Percentiles rank a stretch among this genome's conserved stretches.
These are phyloP conservation scores for Candida glaebosa DNA, from an alignment of 805 yeast species.

Conservation along the genomic window DNA sequence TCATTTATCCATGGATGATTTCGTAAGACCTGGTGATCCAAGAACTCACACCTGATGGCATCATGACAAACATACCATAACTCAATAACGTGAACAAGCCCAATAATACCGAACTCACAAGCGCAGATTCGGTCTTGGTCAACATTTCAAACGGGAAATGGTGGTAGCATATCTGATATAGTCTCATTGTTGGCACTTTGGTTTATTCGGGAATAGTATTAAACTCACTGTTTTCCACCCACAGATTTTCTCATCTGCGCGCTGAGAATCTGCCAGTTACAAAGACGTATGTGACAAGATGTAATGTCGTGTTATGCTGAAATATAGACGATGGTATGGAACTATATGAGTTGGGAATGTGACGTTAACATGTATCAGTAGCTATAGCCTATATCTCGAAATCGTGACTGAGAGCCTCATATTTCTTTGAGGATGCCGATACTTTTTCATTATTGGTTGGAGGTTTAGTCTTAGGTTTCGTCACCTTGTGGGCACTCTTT, in stretches of 20 bases:
- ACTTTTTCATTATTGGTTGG: background rate
- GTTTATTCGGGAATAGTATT: no score
- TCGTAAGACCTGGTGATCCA: conserved; percentile 29
- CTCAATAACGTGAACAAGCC: conserved; percentile 18
- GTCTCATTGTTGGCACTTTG: conserved; percentile 1
- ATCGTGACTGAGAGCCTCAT: conserved; percentile 11
- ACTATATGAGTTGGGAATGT: no score
- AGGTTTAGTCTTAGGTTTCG: background rate
- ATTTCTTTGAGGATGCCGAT: background rate
- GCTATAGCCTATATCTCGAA: conserved; percentile 11
- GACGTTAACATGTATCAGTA: no score
- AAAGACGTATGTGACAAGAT: no score
- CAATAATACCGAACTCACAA: conserved; percentile 9
- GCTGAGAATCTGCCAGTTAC: no score
- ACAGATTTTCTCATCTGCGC: no score
- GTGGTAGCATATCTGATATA: conserved; percentile 34
- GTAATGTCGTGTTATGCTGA: no score
- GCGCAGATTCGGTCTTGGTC: conserved; percentile 35
- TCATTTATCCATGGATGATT: conserved; percentile 37
- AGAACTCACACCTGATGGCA: conserved; percentile 25
- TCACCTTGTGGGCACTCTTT: background rate
- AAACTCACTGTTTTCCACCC: no score
- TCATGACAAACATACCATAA: conserved; percentile 24
- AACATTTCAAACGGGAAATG: conserved; percentile 49
- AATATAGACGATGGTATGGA: no score